Evolutionary conservation across 768 basidiomycete species (phyloP).

Genomic region (Pulveroboletus sp.): DNA sequence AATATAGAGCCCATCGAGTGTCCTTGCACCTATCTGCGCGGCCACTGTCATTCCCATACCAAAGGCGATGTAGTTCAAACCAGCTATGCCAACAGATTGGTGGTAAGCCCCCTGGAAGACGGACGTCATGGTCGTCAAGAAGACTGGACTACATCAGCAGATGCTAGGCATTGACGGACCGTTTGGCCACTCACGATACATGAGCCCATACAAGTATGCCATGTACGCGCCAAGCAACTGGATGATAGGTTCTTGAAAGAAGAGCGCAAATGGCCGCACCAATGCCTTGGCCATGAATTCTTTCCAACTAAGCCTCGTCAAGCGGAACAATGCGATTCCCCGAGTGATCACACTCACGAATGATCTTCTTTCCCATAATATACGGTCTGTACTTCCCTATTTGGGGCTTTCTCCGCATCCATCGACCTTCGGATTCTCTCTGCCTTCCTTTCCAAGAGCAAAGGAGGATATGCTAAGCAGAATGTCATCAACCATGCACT

Average conservation of each 20-base stretch:
- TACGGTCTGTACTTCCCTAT: constrained; percentile 41
- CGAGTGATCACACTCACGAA: constrained; percentile 34
- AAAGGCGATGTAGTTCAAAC: constrained; percentile 67
- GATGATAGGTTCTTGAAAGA: constrained; percentile 57
- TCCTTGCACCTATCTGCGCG: constrained; percentile 50
- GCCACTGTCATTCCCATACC: constrained; percentile 55
- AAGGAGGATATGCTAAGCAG: constrained; percentile 24
- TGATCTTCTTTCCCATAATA: constrained; percentile 39
- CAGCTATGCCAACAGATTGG: constrained; percentile 52
- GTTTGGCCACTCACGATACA: constrained; percentile 44
- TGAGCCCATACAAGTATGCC: constrained; percentile 61
- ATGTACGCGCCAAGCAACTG: constrained; percentile 65
- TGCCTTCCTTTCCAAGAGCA: constrained; percentile 49
- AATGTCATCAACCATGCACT: constrained; percentile 14
- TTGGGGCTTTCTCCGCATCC: constrained; percentile 43
- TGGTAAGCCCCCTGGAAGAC: constrained; percentile 56
- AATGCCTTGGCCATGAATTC: constrained; percentile 49
- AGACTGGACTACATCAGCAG: constrained; percentile 40
- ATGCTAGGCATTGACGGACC: background rate
- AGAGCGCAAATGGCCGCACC: constrained; percentile 63
- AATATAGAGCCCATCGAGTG: constrained; percentile 52
- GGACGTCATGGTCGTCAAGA: constrained; percentile 57
- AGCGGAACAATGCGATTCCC: background rate
- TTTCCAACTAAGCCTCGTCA: constrained; percentile 40
- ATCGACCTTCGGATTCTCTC: constrained; percentile 37